Conservation (phyloP, 768 basidiomycete genomes). For the Zangia roseola region DNA sequence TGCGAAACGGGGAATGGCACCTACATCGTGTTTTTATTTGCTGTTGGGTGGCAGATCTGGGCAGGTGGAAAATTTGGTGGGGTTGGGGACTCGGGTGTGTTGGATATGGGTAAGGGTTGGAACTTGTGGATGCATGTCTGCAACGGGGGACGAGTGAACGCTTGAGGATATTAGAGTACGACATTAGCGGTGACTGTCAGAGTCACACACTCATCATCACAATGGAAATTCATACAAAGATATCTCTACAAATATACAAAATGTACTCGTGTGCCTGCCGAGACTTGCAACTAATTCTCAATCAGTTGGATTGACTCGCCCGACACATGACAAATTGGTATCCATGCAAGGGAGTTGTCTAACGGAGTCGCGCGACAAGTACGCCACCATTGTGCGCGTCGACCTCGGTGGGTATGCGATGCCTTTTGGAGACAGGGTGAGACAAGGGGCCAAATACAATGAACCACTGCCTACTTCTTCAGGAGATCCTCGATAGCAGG, state of each 20-base stretch:
- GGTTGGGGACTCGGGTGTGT: slow-evolving; percentile 50
- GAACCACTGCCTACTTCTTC: slow-evolving; percentile 54
- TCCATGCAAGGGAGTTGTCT: no score
- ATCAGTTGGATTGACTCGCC: no score
- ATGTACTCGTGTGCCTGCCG: no score
- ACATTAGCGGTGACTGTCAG: no score
- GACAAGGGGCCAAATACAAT: not conserved
- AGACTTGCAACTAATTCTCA: no score
- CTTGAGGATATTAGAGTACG: not conserved
- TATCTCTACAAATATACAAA: no score
- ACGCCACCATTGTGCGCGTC: slow-evolving; percentile 86
- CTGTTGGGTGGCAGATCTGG: slow-evolving; percentile 45
- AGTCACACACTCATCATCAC: no score
- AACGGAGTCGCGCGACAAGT: slow-evolving; percentile 59
- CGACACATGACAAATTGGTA: not conserved
- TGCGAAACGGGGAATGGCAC: slow-evolving; percentile 16
- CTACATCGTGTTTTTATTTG: slow-evolving; percentile 61
- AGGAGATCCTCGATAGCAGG: slow-evolving; percentile 90
- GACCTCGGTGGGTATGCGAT: slow-evolving; percentile 66
- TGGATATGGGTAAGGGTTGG: slow-evolving; percentile 51
- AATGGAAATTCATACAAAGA: no score
- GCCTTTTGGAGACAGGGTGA: slow-evolving; percentile 41
- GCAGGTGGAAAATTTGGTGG: slow-evolving; percentile 63
- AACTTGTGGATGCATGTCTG: slow-evolving; percentile 19
- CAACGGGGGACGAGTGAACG: slow-evolving; percentile 7